Base-by-base conservation (phyloP, 163 green algal genomes). In the Scenedesmus sp. region DNA sequence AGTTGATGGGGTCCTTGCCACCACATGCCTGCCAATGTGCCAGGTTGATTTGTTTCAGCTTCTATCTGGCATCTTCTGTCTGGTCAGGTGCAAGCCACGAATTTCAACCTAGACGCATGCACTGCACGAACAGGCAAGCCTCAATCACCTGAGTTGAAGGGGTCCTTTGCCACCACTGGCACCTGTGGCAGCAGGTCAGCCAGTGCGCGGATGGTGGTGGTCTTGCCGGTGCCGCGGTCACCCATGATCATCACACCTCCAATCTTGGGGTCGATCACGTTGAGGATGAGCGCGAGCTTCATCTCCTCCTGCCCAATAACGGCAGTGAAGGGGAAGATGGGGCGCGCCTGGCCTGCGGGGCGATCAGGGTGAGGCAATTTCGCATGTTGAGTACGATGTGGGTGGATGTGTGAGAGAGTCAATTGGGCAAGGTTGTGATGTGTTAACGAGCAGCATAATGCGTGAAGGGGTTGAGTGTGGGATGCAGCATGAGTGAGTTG, bases 231-330 rank as follows among this genome's bases (percentile, higher is more conserved):
- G 81, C 96, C 96, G 87, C 96, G 93, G 89, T 98, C 96, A 84
- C 97, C 97, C 97, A 99, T 98, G 90, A 99, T 97, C 95, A 98
- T 98, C 8, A 98, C 96, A 77, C 97, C 97, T 64, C 97, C 97
- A 83, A 99, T 99, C 89, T 97, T 97, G 59, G 96, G 95, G 92
- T 99, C 97, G 88, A 98, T 97, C 4, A 98, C 95, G 94, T 98
- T 98, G 34, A 98, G 94, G 82, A 98, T 96, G 52, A 98, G 94
- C 13, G 96, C 96, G 12, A 98, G 94, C 95, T 98, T 98, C 96
- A 98, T 97, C 93, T 98, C 96, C 87, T 98, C 96, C 94, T 93
- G 90, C 52, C 96, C 96, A 54, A 98, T 96, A 82, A 98, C 97
- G 70, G 96, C 95, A n/a, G 95, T 97, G 95, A 99, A 98, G 59